Evolutionary conservation across 176 grass and related monocot genomes (phyloP), one percentile per base, ranked within the genome.

Genomic region (Oryza coarctata): DNA sequence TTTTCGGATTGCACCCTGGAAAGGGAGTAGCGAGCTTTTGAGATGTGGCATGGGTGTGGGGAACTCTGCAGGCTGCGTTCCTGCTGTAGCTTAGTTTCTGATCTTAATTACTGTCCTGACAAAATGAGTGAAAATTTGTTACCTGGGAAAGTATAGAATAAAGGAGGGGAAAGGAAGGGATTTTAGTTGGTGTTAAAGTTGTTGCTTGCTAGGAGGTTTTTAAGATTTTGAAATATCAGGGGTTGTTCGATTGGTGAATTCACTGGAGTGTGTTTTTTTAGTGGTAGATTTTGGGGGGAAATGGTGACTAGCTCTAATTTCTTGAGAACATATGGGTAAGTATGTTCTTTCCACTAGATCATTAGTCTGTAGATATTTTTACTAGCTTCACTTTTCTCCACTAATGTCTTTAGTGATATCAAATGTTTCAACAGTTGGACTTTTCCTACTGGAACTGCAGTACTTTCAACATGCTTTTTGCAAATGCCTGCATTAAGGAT

Each of bases 401-500:
- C 88, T 90, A 87, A 90, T 90, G 50, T 75, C 27, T 74, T 83
- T 38, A 79, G 84, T 87, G 68, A 70, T 87, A 87, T 87, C 84
- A 79, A 90, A 90, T 89, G 67, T 84, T 79, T 90, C 85, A 79
- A 86, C 77, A 93, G 91, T 93, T 87, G 87, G 88, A 82, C 85
- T 87, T 91, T 85, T 84, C 82, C 86, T 84, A 80, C 86, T 91
- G 86, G 86, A 91, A 73, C 84, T 84, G 77, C 71, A 87, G 74
- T 88, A 83, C 80, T 91, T 89, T 86, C 49, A 67, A 78, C 85
- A 90, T 85, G 80, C 81, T 84, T 87, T 87, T 72, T 85, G 83
- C 85, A 81, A 90, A 92, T 92, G 80, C 85, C 86, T 83, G 78
- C 87, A 88, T 85, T 92, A 89, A 94, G 86, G 73, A 90, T 80